Conservation (phyloP, 495 filamentous ascomycete species). For the Aspergillus kassunensis region DNA sequence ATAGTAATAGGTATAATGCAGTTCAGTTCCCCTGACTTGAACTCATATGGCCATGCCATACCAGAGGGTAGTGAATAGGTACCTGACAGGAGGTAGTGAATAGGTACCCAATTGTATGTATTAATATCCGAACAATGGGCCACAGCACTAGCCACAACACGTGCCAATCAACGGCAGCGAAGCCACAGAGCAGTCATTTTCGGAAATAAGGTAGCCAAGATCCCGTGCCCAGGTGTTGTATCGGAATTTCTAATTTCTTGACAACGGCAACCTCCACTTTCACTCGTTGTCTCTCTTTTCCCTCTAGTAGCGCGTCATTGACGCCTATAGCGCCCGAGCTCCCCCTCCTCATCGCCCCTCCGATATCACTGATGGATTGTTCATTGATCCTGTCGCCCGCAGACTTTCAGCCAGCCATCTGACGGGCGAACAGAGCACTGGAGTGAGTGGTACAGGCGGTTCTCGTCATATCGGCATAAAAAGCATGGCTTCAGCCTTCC, state of each 20-base stretch:
- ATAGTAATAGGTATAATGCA: slow-evolving; percentile 10
- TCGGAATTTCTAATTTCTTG: slow-evolving; percentile 21
- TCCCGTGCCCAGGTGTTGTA: slow-evolving; percentile 18
- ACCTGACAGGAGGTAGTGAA: too few relatives aligned
- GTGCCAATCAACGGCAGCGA: not conserved
- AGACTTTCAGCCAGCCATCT: slow-evolving; percentile 48
- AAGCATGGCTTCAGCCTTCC: slow-evolving; percentile 48
- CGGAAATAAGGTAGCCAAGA: slow-evolving; percentile 5
- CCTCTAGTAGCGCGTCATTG: slow-evolving; percentile 1
- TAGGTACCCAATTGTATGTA: too few relatives aligned
- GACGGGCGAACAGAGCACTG: slow-evolving; percentile 54
- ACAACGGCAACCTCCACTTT: slow-evolving; percentile 19
- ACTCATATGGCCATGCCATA: too few relatives aligned
- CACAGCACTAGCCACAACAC: slow-evolving; percentile 1
- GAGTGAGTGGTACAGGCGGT: slow-evolving; percentile 37
- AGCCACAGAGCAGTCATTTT: not conserved
- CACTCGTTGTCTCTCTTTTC: slow-evolving; percentile 9
- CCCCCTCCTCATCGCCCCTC: slow-evolving; percentile 5
- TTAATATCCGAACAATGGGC: not conserved
- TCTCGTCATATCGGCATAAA: slow-evolving; percentile 6
- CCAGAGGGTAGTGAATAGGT: too few relatives aligned
- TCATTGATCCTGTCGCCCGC: slow-evolving; percentile 33
- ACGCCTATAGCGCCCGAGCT: not conserved
- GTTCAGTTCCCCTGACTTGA: too few relatives aligned
- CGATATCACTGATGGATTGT: slow-evolving; percentile 42